Base-by-base conservation (phyloP, 805 yeast genomes). In the Metschnikowia corniflorae region DNA sequence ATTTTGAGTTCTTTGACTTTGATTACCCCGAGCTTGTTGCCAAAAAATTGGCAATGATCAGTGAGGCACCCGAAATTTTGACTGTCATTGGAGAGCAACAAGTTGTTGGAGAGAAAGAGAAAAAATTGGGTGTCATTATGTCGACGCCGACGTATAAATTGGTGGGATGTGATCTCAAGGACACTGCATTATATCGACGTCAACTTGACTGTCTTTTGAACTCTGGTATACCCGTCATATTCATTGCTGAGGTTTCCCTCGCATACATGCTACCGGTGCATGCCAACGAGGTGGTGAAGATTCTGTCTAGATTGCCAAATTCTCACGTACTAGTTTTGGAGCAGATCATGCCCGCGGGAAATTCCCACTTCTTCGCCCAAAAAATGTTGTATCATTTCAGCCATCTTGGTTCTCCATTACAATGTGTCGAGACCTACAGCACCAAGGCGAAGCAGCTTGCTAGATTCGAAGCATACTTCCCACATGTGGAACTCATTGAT, bases 191-290 rank as follows among this genome's bases (percentile, higher is more conserved):
- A 5, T 80, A 73, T 40, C 43, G 58, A 14, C 30, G 42, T 6
- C 60, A 57, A 35, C 36, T 72, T 29, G 33, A 47, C 4, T 18
- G 37, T 2, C 45, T 68, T 10, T 53, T 60, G 7, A 31, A 57
- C 54, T 27, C 52, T 34, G 48, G 60, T n/a, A 49, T 66, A 2
- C 60, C 71, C 4, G 77, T 71, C 30, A 67, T 85, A 2, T 86
- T 82, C 51, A 69, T 86, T 26, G 91, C 94, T 1, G 95, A 85
- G 55, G 94, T 86, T 4, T 84, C 94, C 0, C 59, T 86, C 37
- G 88, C 91, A 0, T 86, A 85, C 55, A 85, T 86, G 93, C 64
- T 70, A 25, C 80, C 83, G 9, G 68, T 68, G 24, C 67, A 70
- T 38, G 86, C 94, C 5, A 80, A 86, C 52, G 66, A 70, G 2